Evolutionary conservation across 768 basidiomycete species (phyloP).

Genomic region (Lentinula sp.): DNA sequence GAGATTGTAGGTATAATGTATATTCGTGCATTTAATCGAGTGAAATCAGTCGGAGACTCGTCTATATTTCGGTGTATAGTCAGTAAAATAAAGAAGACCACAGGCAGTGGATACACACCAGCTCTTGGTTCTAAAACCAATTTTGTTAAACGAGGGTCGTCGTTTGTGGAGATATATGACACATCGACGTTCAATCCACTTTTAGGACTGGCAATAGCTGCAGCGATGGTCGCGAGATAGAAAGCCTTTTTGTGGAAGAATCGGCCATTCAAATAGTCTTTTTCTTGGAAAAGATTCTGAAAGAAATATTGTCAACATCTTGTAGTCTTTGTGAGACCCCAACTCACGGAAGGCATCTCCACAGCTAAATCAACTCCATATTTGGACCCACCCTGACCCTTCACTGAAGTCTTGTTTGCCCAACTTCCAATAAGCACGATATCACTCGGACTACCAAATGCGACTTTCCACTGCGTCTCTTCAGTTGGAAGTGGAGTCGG

Average conservation of each 20-base stretch:
- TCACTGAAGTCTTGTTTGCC: constrained; percentile 72
- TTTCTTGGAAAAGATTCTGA: constrained; percentile 82
- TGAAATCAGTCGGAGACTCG: constrained; percentile 47
- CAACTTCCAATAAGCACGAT: constrained; percentile 82
- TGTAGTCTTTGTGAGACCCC: neutral
- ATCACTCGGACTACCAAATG: constrained; percentile 72
- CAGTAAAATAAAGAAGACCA: constrained; percentile 20
- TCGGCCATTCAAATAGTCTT: constrained; percentile 85
- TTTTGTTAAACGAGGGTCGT: constrained; percentile 61
- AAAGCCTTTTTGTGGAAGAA: constrained; percentile 91
- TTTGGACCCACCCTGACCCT: constrained; percentile 54
- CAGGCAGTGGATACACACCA: constrained; percentile 29
- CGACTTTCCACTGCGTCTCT: constrained; percentile 85
- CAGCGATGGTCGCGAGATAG: constrained; percentile 78
- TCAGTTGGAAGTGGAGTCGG: constrained; percentile 63
- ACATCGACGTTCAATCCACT: constrained; percentile 48
- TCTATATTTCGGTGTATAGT: constrained; percentile 26
- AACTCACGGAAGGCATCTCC: constrained; percentile 79
- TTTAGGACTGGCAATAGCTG: constrained; percentile 43
- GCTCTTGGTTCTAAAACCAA: constrained; percentile 53
- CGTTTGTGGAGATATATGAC: constrained; percentile 49
- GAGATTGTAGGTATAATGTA: constrained; percentile 64
- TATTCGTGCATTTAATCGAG: constrained; percentile 64
- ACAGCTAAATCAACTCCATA: constrained; percentile 79
- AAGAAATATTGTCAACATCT: neutral